These are phyloP conservation scores for Eucalyptus urophylla DNA, from an alignment of 345 rosid genomes.

Conservation along the genomic window DNA sequence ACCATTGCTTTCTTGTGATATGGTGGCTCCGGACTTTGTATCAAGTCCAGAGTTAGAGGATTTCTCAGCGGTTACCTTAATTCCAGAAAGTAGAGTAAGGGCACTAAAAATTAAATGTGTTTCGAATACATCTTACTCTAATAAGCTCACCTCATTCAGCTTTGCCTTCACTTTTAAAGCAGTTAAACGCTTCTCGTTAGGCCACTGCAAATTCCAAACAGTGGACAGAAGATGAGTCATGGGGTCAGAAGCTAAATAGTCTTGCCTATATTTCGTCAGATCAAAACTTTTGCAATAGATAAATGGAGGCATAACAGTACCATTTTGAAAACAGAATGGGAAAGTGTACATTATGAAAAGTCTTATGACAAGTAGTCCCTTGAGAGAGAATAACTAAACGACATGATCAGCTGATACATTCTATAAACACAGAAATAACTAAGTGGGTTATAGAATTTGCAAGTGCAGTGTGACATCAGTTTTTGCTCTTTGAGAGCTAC, in stretches of 20 bases:
- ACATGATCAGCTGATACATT: background rate
- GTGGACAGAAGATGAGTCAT: background rate
- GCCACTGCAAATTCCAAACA: constrained; percentile 17
- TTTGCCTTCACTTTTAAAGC: constrained; percentile 29
- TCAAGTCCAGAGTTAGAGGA: constrained; percentile 40
- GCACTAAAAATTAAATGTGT: background rate
- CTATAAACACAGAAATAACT: background rate
- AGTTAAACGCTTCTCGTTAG: constrained; percentile 25
- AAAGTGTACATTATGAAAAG: background rate
- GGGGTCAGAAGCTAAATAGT: background rate
- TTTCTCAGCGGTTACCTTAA: constrained; percentile 34
- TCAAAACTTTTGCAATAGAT: background rate
- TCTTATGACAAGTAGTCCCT: background rate
- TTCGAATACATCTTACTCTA: background rate
- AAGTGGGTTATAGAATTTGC: background rate
- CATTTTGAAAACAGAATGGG: background rate
- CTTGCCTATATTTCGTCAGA: background rate
- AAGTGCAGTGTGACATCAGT: background rate
- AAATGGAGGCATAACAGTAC: background rate
- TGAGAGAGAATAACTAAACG: background rate
- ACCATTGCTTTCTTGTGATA: constrained; percentile 20
- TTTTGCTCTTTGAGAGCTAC: background rate
- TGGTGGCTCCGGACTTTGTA: constrained; percentile 1
- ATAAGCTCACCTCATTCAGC: constrained; percentile 45
- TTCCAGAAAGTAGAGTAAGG: background rate